These are phyloP conservation scores for Candida sphagnicola DNA, from an alignment of 805 yeast genomes.

Conservation along the genomic window DNA sequence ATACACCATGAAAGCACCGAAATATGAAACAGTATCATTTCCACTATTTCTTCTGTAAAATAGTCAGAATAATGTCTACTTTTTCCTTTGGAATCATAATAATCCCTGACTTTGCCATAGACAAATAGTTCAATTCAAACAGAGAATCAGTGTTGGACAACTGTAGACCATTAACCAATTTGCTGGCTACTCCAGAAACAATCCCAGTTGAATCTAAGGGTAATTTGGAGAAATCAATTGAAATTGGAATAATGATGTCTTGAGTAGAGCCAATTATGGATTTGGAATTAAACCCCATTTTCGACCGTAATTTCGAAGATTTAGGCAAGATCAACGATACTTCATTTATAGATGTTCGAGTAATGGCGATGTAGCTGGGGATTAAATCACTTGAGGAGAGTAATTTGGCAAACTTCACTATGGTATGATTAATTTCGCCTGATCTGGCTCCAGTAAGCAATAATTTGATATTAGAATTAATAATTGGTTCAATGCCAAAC, in stretches of 20 bases:
- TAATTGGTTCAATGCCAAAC: slow-evolving; percentile 40
- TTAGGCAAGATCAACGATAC: slow-evolving; percentile 47
- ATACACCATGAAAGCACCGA: too few relatives aligned
- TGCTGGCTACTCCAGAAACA: slow-evolving; percentile 60
- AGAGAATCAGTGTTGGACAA: slow-evolving; percentile 14
- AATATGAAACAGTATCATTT: too few relatives aligned
- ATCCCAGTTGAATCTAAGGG: slow-evolving; percentile 64
- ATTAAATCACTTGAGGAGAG: slow-evolving; percentile 21
- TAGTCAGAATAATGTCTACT: slow-evolving; percentile 25
- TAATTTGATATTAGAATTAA: slow-evolving; percentile 37
- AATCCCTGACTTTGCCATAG: slow-evolving; percentile 57
- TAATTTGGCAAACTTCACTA: slow-evolving; percentile 40
- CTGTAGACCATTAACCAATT: slow-evolving; percentile 32
- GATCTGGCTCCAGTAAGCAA: slow-evolving; percentile 59
- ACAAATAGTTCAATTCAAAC: slow-evolving; percentile 54
- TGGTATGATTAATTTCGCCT: slow-evolving; percentile 39
- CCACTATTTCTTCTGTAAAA: too few relatives aligned
- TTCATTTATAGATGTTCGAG: slow-evolving; percentile 49
- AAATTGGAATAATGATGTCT: slow-evolving; percentile 54
- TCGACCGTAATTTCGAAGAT: slow-evolving; percentile 27
- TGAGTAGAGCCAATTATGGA: slow-evolving; percentile 52
- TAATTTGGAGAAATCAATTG: slow-evolving; percentile 48
- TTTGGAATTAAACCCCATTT: slow-evolving; percentile 37
- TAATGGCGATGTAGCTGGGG: slow-evolving; percentile 48
- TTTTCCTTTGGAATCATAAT: slow-evolving; percentile 57